These are phyloP conservation scores for Craspedostauros australis DNA, from an alignment of 108 stramenopile genomes.

Conservation along the genomic window DNA sequence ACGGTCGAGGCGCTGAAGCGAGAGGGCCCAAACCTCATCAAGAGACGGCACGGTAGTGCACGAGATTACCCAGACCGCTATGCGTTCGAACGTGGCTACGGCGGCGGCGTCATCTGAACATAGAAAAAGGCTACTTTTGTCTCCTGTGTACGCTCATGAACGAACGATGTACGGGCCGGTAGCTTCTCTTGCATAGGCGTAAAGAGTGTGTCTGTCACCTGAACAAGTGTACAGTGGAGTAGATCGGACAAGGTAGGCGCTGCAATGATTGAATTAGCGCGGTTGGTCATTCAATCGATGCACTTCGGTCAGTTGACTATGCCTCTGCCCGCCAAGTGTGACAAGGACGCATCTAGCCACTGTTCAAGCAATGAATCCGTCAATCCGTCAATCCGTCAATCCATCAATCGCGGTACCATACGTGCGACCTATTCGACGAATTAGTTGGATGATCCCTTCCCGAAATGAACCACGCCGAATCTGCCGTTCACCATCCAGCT, in stretches of 20 bases:
- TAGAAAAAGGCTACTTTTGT: too few relatives aligned
- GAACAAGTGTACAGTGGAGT: too few relatives aligned
- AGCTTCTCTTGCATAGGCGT: too few relatives aligned
- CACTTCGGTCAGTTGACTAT: too few relatives aligned
- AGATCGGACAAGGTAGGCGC: too few relatives aligned
- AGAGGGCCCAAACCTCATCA: slow-evolving; percentile 61
- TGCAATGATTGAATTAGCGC: too few relatives aligned
- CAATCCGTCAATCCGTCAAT: background rate
- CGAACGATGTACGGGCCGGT: too few relatives aligned
- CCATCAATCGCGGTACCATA: background rate
- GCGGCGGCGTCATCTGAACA: slow-evolving; percentile 72
- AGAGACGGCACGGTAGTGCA: slow-evolving; percentile 38
- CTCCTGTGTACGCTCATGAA: too few relatives aligned
- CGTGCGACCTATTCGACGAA: too few relatives aligned
- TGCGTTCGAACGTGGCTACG: slow-evolving; percentile 68
- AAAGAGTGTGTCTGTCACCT: too few relatives aligned
- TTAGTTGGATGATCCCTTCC: slow-evolving; percentile 25
- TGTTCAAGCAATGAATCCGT: background rate
- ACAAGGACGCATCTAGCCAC: background rate
- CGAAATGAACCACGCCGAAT: slow-evolving; percentile 87
- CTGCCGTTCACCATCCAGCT: slow-evolving; percentile 84
- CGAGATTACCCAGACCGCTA: slow-evolving; percentile 68
- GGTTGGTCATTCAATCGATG: too few relatives aligned
- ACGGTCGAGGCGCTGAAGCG: slow-evolving; percentile 67
- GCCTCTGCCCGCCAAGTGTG: background rate